Conservation (phyloP, 371 early-diverging fungal species). For the Mortierella sp. region DNA sequence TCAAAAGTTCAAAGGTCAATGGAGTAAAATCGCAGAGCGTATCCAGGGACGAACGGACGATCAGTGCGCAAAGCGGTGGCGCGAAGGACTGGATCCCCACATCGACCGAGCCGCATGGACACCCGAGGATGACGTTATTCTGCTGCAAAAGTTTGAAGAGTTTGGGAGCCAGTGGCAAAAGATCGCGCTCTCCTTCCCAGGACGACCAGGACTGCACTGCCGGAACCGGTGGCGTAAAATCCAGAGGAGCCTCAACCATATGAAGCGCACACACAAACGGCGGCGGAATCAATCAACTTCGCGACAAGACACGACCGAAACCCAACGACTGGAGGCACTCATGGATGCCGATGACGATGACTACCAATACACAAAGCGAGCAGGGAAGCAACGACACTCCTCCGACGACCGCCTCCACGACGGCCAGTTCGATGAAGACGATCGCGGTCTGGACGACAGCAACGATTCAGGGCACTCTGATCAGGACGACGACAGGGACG, state of each 20-base stretch:
- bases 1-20: conserved; percentile 75
- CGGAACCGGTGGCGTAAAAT: conserved; percentile 88
- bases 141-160: conserved; percentile 76
- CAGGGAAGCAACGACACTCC: conserved; percentile 21
- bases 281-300: conserved; percentile 51
- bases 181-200: conserved; percentile 82
- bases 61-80: conserved; percentile 88
- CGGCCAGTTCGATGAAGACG: conserved; percentile 24
- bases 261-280: conserved; percentile 62
- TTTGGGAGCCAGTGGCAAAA: conserved; percentile 88
- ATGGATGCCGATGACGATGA: conserved; percentile 2
- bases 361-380: conserved; percentile 20
- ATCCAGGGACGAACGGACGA: conserved; percentile 87
- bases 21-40: conserved; percentile 86
- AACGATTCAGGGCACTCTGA: conserved; percentile 11
- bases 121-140: conserved; percentile 75
- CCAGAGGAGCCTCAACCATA: conserved; percentile 71
- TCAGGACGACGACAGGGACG: conserved; percentile 22
- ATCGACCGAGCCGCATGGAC: conserved; percentile 87
- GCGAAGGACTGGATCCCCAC: conserved; percentile 83
- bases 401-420: conserved; percentile 26
- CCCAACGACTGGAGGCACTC: conserved; percentile 9
- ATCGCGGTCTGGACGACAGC: conserved; percentile 22
- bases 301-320: conserved; percentile 27
- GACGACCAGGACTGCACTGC: conserved; percentile 85